Percentiles rank a stretch among this genome's conserved stretches.
Conservation (phyloP, 805 yeast species). For the Teunomyces atbi region DNA sequence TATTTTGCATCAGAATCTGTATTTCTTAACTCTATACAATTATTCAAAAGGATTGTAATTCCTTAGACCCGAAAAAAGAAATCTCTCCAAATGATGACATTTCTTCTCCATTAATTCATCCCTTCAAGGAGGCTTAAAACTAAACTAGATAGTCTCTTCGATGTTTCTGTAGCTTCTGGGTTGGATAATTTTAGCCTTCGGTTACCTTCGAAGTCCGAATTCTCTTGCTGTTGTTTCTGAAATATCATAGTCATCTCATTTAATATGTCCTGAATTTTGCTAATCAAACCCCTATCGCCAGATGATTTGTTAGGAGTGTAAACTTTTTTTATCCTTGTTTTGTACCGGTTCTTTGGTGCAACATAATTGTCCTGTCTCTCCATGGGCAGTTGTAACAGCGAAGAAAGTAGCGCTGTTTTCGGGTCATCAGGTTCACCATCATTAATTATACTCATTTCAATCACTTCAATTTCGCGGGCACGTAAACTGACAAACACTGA, state of each 20-base stretch:
- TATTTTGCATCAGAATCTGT: not conserved
- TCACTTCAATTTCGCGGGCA: slow-evolving; percentile 44
- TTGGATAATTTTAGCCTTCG: not conserved
- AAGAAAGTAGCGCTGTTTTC: not conserved
- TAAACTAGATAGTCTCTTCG: slow-evolving; percentile 8
- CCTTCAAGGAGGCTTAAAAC: slow-evolving; percentile 8
- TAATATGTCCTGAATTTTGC: slow-evolving; percentile 25
- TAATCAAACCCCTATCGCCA: slow-evolving; percentile 30
- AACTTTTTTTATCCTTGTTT: slow-evolving; percentile 36
- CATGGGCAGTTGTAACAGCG: not conserved
- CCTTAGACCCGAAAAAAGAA: not conserved
- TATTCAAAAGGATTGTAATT: not conserved
- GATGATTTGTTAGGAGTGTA: slow-evolving; percentile 32
- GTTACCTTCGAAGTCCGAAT: not conserved
- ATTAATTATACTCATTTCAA: slow-evolving; percentile 31
- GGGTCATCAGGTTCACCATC: not conserved
- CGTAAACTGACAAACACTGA: slow-evolving; percentile 44
- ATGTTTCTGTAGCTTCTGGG: not conserved
- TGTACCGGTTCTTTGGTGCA: slow-evolving; percentile 20
- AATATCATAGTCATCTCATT: slow-evolving; percentile 26
- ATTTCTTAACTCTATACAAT: not conserved
- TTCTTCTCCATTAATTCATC: not conserved
- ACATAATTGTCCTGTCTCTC: not conserved
- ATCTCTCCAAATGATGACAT: not conserved
- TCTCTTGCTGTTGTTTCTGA: slow-evolving; percentile 8